A percentile compares a stretch with the other conserved stretches of the same genome.
Evolutionary conservation across 2,329 filamentous ascomycete species (phyloP).

Genomic region (Hypoxylon sp.): DNA sequence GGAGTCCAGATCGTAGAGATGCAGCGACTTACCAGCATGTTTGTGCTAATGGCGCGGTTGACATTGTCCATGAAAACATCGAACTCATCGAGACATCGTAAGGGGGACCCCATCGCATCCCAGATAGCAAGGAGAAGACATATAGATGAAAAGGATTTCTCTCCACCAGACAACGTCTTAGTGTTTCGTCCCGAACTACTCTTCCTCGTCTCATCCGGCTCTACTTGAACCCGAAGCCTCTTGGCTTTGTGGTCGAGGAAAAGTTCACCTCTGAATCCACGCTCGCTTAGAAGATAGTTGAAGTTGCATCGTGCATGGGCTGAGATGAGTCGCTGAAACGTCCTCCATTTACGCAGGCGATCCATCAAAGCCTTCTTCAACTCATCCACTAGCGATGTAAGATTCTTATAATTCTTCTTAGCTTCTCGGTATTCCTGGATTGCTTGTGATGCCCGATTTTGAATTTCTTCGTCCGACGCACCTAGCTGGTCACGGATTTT

Average conservation of each 20-base stretch:
- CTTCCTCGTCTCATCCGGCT: constrained; percentile 78
- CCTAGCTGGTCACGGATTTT: constrained; percentile 72
- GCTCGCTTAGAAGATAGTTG: constrained; percentile 88
- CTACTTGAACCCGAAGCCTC: constrained; percentile 82
- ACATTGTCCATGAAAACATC: constrained; percentile 99
- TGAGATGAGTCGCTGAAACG: constrained; percentile 88
- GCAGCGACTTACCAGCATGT: constrained; percentile 82
- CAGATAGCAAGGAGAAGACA: constrained; percentile 93
- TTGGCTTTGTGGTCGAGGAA: constrained; percentile 82
- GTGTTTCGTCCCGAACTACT: constrained; percentile 82
- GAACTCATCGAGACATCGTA: constrained; percentile 96
- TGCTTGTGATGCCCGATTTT: constrained; percentile 62
- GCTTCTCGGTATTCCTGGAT: constrained; percentile 60
- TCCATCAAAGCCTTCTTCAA: constrained; percentile 74
- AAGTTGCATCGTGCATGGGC: constrained; percentile 89
- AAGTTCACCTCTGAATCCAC: constrained; percentile 87
- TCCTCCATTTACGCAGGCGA: constrained; percentile 82
- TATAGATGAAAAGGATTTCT: constrained; percentile 98
- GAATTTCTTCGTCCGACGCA: constrained; percentile 75
- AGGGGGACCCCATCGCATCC: constrained; percentile 97
- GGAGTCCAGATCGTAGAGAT: neutral
- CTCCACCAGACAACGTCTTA: constrained; percentile 93
- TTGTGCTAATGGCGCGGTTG: constrained; percentile 92
- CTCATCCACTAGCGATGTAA: constrained; percentile 58
- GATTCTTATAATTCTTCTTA: constrained; percentile 61